Evolutionary conservation across 768 basidiomycete species (phyloP).

Genomic region (Crucibulum laeve): DNA sequence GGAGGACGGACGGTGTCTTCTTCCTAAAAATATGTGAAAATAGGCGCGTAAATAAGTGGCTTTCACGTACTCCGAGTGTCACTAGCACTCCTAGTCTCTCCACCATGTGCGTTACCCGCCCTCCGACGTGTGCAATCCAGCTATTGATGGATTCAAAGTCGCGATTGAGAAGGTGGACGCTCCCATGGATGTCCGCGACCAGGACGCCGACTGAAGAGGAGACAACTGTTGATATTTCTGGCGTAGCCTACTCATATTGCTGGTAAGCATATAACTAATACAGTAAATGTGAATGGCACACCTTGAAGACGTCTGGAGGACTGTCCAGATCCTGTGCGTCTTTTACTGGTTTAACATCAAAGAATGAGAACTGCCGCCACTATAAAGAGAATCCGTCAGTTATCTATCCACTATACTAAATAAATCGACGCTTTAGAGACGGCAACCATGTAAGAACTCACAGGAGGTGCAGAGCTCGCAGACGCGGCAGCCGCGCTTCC

Average conservation of each 20-base stretch:
- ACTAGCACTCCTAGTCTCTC: conserved; percentile 79
- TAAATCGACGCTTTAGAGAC: background rate
- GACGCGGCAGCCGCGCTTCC: no score
- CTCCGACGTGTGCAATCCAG: conserved; percentile 78
- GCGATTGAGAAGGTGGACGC: conserved; percentile 69
- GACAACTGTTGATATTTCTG: conserved; percentile 70
- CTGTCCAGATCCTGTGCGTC: conserved; percentile 74
- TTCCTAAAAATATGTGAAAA: conserved; percentile 45
- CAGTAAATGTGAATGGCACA: conserved; percentile 14
- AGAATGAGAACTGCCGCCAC: conserved; percentile 93
- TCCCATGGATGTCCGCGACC: conserved; percentile 84
- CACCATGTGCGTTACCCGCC: conserved; percentile 82
- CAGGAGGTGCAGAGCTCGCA: background rate
- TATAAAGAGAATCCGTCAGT: conserved; percentile 17
- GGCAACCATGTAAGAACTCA: background rate
- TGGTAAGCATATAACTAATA: conserved; percentile 3
- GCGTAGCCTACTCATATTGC: conserved; percentile 39
- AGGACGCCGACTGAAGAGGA: conserved; percentile 64
- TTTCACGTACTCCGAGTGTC: conserved; percentile 75
- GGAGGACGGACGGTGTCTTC: conserved; percentile 66
- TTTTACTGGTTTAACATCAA: conserved; percentile 72
- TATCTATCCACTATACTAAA: background rate
- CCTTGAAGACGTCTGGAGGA: conserved; percentile 78
- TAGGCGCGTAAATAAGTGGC: conserved; percentile 1
- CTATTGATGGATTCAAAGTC: conserved; percentile 67